Conservation (phyloP, 2,329 filamentous ascomycete genomes). For the Exophiala calicioides region DNA sequence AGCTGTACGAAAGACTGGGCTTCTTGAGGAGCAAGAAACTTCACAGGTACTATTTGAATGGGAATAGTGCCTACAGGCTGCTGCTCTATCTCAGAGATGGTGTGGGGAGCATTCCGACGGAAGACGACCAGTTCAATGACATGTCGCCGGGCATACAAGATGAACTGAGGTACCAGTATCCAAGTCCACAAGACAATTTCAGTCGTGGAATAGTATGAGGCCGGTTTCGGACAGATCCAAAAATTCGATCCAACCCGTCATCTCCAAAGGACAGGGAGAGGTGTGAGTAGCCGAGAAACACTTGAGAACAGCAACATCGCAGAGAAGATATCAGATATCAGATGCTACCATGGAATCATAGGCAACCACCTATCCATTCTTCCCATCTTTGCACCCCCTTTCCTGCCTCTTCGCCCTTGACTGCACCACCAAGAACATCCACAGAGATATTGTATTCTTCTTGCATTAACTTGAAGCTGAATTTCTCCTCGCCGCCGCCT, state of each 20-base stretch:
- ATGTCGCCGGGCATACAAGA: slow-evolving; percentile 27
- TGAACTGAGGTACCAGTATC: slow-evolving; percentile 19
- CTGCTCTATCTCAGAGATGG: slow-evolving; percentile 74
- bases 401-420: slow-evolving; percentile 63
- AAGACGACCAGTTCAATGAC: slow-evolving; percentile 36
- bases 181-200: slow-evolving; percentile 13
- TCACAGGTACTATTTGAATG: slow-evolving; percentile 94
- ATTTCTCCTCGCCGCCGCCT: slow-evolving; percentile 74
- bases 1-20: slow-evolving; percentile 87
- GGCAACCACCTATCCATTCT: slow-evolving; percentile 78
- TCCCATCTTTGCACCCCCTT: slow-evolving; percentile 83
- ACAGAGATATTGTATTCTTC: slow-evolving; percentile 76
- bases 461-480: slow-evolving; percentile 77
- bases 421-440: slow-evolving; percentile 69
- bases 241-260: not conserved
- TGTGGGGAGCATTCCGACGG: slow-evolving; percentile 46
- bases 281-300: not conserved
- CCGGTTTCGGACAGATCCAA: not conserved
- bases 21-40: slow-evolving; percentile 90
- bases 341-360: slow-evolving; percentile 51
- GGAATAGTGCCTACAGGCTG: slow-evolving; percentile 88
- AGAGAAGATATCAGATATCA: not conserved
- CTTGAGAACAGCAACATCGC: no score
- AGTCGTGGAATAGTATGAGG: slow-evolving; percentile 21
- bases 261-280: not conserved